phyloP scores from a whole-genome alignment of 805 yeast genomes.

The Lachancea kluyveri region DNA sequence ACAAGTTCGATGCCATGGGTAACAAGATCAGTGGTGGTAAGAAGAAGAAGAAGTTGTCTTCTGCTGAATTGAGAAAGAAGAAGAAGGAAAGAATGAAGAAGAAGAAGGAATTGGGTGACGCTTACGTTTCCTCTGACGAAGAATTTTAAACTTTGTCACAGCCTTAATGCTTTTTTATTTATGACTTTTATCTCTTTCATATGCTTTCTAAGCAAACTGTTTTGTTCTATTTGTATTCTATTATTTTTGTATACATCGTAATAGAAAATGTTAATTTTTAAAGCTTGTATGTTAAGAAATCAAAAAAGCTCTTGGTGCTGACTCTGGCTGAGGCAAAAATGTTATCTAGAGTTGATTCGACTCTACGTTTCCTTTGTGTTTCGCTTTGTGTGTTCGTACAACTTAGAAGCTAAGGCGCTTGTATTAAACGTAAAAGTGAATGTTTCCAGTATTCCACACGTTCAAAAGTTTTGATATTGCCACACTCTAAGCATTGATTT shows the following conservation, averaged over 20 bases:
- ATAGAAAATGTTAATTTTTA: conserved; percentile 10
- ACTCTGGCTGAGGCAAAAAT: no score
- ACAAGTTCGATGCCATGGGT: conserved; percentile 99
- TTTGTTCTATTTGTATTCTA: conserved; percentile 7
- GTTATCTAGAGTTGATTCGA: no score
- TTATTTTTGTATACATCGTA: conserved; percentile 9
- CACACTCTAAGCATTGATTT: no score
- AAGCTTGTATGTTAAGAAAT: conserved; percentile 5
- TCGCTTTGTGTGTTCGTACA: no score
- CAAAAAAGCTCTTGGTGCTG: no score
- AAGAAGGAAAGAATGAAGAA: conserved; percentile 99
- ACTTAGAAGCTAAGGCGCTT: no score
- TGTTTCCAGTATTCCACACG: no score
- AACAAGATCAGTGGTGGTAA: conserved; percentile 95
- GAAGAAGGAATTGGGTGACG: conserved; percentile 99
- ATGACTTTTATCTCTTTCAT: conserved; percentile 2
- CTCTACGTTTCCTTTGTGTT: no score
- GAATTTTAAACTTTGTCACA: conserved; percentile 53
- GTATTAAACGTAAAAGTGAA: no score
- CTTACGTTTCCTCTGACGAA: conserved; percentile 96
- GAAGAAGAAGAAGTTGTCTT: conserved; percentile 96
- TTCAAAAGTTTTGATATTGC: no score
- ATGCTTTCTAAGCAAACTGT: conserved; percentile 1
- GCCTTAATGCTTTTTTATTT: conserved; percentile 10
- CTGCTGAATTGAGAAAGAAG: conserved; percentile 99